Evolutionary conservation across 805 yeast genomes (phyloP).

Genomic region (Candida caryicola): DNA sequence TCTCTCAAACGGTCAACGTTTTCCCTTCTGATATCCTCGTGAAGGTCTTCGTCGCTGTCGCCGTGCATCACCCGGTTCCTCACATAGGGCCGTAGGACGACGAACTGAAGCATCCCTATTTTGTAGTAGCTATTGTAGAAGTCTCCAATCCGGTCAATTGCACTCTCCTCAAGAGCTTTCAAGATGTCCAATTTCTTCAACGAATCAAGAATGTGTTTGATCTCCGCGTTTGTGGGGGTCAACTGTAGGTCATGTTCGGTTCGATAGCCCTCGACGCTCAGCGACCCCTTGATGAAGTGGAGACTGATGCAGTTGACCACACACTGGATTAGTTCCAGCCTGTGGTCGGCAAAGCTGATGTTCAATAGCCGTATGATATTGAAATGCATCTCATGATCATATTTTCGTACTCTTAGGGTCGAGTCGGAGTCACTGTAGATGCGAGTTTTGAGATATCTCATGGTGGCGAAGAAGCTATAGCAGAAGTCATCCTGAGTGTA

Average conservation of each 20-base stretch:
- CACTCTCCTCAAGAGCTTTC: slow-evolving; percentile 1
- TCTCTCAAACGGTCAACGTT: slow-evolving; percentile 9
- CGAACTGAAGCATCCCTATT: slow-evolving; percentile 12
- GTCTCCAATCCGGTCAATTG: slow-evolving; percentile 1
- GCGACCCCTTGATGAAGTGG: background rate
- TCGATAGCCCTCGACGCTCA: background rate
- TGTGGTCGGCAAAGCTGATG: slow-evolving; percentile 3
- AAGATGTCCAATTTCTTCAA: slow-evolving; percentile 3
- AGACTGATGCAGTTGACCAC: slow-evolving; percentile 2
- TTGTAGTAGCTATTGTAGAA: slow-evolving; percentile 18
- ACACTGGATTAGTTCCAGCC: background rate
- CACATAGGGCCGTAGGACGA: slow-evolving; percentile 4
- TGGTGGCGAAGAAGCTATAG: background rate
- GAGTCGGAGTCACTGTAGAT: background rate
- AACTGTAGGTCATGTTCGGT: slow-evolving; percentile 1
- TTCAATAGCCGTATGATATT: slow-evolving; percentile 16
- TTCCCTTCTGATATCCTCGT: slow-evolving; percentile 3
- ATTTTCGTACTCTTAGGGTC: slow-evolving; percentile 3
- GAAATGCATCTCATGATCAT: slow-evolving; percentile 21
- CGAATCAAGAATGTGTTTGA: slow-evolving; percentile 1
- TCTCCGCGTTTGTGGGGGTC: background rate
- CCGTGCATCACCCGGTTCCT: slow-evolving; percentile 2
- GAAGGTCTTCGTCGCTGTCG: background rate
- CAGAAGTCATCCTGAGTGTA: slow-evolving; percentile 1
- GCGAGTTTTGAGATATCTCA: background rate